Conservation (phyloP, 306 rosid species). For the Lathyrus oleraceus region DNA sequence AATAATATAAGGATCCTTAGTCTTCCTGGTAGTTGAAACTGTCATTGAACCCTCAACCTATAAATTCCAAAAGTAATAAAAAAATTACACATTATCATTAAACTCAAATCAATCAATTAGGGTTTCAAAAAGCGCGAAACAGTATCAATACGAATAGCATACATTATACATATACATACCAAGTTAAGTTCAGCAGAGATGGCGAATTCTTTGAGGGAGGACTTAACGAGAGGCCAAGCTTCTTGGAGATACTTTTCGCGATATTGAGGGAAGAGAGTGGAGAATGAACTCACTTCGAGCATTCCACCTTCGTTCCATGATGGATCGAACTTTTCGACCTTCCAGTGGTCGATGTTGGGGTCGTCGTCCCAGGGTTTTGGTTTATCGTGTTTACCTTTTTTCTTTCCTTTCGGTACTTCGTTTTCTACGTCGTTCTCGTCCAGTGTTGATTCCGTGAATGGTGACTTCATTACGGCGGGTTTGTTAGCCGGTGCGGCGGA, state of each 20-base stretch:
- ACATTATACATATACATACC: conserved; percentile 36
- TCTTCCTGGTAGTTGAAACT: conserved; percentile 86
- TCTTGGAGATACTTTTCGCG: conserved; percentile 79
- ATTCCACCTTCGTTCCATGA: conserved; percentile 89
- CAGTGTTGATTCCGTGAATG: background rate
- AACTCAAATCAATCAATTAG: background rate
- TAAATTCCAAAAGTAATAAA: background rate
- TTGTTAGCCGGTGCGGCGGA: background rate
- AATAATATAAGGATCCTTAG: conserved; percentile 81
- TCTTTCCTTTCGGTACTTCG: conserved; percentile 30
- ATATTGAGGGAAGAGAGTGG: conserved; percentile 87
- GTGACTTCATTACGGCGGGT: too few relatives aligned
- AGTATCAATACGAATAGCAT: background rate
- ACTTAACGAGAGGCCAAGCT: conserved; percentile 69
- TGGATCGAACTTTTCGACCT: conserved; percentile 72
- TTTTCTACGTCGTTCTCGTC: background rate
- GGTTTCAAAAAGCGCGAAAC: background rate
- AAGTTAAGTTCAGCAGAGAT: conserved; percentile 64
- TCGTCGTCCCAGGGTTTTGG: conserved; percentile 99
- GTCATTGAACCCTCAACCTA: conserved; percentile 94
- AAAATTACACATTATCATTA: background rate
- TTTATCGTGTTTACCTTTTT: conserved; percentile 87
- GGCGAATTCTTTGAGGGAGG: conserved; percentile 62
- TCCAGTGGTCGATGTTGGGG: conserved; percentile 86
- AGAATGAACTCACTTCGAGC: conserved; percentile 85